Base-by-base conservation (phyloP, 352 stramenopile genomes). In the Phytophthora idaei region DNA sequence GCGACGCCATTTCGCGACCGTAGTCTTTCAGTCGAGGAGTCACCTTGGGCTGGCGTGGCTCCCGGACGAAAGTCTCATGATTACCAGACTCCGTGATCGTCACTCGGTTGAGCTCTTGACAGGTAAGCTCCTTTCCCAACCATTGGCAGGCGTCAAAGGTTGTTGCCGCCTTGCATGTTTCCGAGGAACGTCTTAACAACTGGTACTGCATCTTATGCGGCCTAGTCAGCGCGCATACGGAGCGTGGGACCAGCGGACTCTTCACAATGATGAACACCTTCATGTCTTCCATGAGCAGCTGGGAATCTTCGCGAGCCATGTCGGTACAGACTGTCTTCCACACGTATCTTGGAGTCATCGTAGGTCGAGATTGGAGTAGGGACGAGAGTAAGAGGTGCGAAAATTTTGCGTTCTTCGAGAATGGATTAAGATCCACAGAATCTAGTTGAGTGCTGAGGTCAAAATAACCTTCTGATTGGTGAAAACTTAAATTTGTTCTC, bases 11-110 rank as follows among this genome's bases (percentile, higher is more conserved):
- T 47, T 57, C 50, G 4, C 34, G 50, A 1, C 34, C 50, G 21
- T 57, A 57, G 36, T 39, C 51, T 12, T 58, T 48, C 0, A 58
- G 25, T 5, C 36, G 51, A 9, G 36, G 25, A 4, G 36, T 58
- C 8, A 58, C 1, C 25, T 58, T 4, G 3, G 34, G 28, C 7
- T 46, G 46, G 7, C 3, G n/a, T 25, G 32, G 50, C 5, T 57
- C 50, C 4, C 32, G 5, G 0, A 57, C 25, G 4, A 37, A 14
- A 4, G 34, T 57, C 10, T 57, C 51, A 27, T 57, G 36, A 10
- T 11, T 3, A 17, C 21, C 12, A 47, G 11, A 1, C 51, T 57
- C 51, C 34, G 48, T 48, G 17, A 48, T 17, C 7, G 36, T 37
- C 27, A 57, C 51, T 8, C 51, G 34, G 8, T 48, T 48, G 2